Evolutionary conservation across 345 rosid species (phyloP).

Genomic region (Laguncularia racemosa): DNA sequence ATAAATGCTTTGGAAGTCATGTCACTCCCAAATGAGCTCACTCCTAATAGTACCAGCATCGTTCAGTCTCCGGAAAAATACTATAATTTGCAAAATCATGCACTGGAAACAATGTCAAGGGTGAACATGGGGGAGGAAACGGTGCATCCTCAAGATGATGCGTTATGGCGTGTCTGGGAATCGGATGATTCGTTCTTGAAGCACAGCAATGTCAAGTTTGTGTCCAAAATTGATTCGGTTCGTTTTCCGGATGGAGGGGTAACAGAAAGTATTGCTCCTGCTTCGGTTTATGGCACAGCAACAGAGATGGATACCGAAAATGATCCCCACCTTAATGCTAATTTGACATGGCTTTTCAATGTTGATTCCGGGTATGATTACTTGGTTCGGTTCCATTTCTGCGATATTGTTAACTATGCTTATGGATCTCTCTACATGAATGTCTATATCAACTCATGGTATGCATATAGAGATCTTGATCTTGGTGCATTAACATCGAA

Average conservation of each 20-base stretch:
- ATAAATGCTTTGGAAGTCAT: slow-evolving; percentile 71
- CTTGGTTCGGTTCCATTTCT: slow-evolving; percentile 73
- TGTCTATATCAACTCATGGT: slow-evolving; percentile 47
- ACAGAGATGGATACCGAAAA: slow-evolving; percentile 23
- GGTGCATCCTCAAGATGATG: slow-evolving; percentile 45
- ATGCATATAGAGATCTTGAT: slow-evolving; percentile 34
- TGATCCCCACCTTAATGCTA: slow-evolving; percentile 28
- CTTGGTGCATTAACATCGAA: slow-evolving; percentile 28
- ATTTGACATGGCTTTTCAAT: slow-evolving; percentile 63
- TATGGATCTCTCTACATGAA: slow-evolving; percentile 21
- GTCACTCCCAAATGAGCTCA: slow-evolving; percentile 46
- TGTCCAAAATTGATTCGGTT: slow-evolving; percentile 37
- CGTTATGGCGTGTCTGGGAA: slow-evolving; percentile 72
- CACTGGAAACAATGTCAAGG: slow-evolving; percentile 64
- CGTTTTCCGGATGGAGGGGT: slow-evolving; percentile 26
- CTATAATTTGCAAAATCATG: slow-evolving; percentile 26
- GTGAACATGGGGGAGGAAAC: slow-evolving; percentile 77
- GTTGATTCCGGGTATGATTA: slow-evolving; percentile 65
- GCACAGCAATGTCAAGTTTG: slow-evolving; percentile 13
- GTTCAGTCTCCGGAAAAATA: slow-evolving; percentile 15
- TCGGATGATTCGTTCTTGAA: slow-evolving; percentile 43
- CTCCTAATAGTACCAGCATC: slow-evolving; percentile 36
- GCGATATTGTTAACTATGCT: slow-evolving; percentile 35
- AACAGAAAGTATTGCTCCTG: slow-evolving; percentile 46
- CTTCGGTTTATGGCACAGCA: slow-evolving; percentile 70